Evolutionary conservation across 2,329 filamentous ascomycete genomes (phyloP).

Genomic region (Kalmusia sp.): DNA sequence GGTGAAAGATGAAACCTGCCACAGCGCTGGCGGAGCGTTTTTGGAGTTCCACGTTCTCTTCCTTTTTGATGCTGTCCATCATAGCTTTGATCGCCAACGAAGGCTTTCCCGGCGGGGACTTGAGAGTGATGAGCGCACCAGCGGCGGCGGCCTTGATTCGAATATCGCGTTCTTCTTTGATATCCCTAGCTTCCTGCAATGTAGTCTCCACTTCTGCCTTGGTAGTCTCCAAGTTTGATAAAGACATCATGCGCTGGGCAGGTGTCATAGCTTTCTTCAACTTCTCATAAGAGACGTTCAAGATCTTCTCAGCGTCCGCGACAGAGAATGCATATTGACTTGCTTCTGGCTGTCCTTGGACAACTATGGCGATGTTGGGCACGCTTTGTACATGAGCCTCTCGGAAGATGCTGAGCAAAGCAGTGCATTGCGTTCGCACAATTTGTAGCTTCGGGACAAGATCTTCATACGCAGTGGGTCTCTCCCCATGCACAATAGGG

Average conservation of each 20-base stretch:
- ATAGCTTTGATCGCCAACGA: slow-evolving; percentile 92
- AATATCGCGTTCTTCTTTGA: slow-evolving; percentile 83
- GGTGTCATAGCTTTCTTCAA: slow-evolving; percentile 89
- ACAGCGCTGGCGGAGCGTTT: slow-evolving; percentile 85
- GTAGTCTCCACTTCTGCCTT: slow-evolving; percentile 72
- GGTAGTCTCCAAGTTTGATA: slow-evolving; percentile 79
- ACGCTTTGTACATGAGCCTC: slow-evolving; percentile 68
- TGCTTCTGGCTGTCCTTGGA: slow-evolving; percentile 90
- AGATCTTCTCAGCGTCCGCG: slow-evolving; percentile 83
- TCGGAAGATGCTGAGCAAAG: slow-evolving; percentile 87
- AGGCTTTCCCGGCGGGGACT: slow-evolving; percentile 89
- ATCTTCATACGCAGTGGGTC: slow-evolving; percentile 85
- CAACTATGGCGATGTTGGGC: slow-evolving; percentile 84
- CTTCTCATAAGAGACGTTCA: slow-evolving; percentile 83
- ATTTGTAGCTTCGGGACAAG: slow-evolving; percentile 89
- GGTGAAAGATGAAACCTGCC: slow-evolving; percentile 82
- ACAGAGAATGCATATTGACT: slow-evolving; percentile 93
- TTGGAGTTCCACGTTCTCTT: slow-evolving; percentile 90
- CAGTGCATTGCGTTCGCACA: slow-evolving; percentile 88
- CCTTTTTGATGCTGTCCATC: slow-evolving; percentile 97
- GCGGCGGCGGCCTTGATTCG: slow-evolving; percentile 87
- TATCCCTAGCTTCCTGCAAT: slow-evolving; percentile 78
- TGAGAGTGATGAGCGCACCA: slow-evolving; percentile 86
- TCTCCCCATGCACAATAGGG: slow-evolving; percentile 79
- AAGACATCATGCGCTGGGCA: slow-evolving; percentile 83